These are phyloP conservation scores for Penicillium mononematosum DNA, from an alignment of 495 filamentous ascomycete genomes.

Conservation along the genomic window DNA sequence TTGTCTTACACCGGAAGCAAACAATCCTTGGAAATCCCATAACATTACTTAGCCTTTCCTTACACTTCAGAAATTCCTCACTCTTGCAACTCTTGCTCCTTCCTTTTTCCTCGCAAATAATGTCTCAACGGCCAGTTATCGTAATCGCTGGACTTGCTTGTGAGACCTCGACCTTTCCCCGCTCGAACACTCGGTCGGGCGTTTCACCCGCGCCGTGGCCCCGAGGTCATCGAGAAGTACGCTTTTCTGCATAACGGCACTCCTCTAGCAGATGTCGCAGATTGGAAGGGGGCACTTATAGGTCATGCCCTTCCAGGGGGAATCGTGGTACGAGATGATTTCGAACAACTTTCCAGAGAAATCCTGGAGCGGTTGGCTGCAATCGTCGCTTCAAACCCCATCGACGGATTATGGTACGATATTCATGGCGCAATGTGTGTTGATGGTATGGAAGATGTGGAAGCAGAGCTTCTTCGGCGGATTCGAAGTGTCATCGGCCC, in stretches of 20 bases:
- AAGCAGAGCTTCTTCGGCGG: constrained; percentile 51
- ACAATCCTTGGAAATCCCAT: too few relatives aligned
- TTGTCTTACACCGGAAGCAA: too few relatives aligned
- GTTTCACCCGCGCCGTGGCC: constrained; percentile 51
- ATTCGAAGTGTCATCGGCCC: constrained; percentile 48
- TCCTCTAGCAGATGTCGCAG: constrained; percentile 39
- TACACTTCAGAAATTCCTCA: too few relatives aligned
- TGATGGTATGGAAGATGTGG: constrained; percentile 50
- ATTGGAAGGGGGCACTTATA: constrained; percentile 53
- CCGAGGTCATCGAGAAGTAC: constrained; percentile 49
- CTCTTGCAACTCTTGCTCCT: background rate
- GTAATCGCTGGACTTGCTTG: constrained; percentile 56
- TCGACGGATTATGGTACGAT: constrained; percentile 58
- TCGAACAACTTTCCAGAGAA: constrained; percentile 48
- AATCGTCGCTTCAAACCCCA: constrained; percentile 28
- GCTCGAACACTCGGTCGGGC: constrained; percentile 50
- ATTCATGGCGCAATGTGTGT: constrained; percentile 62
- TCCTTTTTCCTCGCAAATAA: background rate
- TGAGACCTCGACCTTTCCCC: constrained; percentile 56
- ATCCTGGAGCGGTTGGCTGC: constrained; percentile 44
- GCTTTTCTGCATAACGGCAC: constrained; percentile 44
- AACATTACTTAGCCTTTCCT: too few relatives aligned
- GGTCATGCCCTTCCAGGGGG: constrained; percentile 57
- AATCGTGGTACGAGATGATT: constrained; percentile 46
- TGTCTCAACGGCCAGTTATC: constrained; percentile 41